Conservation (phyloP, 1,139 yeast genomes). For the Saccharomycopsis hybrid region DNA sequence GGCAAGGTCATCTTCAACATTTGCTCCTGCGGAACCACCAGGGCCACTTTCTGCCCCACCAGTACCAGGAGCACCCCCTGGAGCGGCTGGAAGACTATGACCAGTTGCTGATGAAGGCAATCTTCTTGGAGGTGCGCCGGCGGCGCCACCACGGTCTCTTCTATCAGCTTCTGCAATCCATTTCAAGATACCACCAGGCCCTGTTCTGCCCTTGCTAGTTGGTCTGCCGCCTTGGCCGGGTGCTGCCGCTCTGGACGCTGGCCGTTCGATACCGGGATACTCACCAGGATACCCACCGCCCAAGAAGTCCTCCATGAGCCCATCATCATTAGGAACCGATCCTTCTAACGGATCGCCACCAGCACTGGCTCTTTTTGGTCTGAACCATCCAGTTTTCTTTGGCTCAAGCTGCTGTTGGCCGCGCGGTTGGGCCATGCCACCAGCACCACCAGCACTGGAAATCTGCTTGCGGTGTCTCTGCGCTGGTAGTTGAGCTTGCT, state of each 20-base stretch:
- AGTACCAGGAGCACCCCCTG: background rate
- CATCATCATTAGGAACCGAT: background rate
- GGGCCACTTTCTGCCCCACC: background rate
- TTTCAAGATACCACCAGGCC: constrained; percentile 4
- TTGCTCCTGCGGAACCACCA: background rate
- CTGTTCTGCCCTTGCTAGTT: background rate
- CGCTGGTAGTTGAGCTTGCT: background rate
- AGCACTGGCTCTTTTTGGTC: background rate
- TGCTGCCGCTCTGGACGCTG: background rate
- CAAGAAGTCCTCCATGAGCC: background rate
- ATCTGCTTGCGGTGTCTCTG: background rate
- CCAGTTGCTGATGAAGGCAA: background rate
- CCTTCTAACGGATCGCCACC: background rate
- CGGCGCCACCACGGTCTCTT: background rate
- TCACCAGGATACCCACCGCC: background rate
- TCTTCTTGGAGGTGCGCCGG: background rate
- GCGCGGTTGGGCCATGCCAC: background rate
- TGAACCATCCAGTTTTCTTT: background rate
- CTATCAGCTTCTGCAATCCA: constrained; percentile 13
- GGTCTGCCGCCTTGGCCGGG: background rate
- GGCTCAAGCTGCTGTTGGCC: too few relatives aligned
- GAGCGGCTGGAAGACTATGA: background rate
- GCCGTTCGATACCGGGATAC: too few relatives aligned
- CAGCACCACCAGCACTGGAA: background rate
- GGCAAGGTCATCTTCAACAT: background rate